These are phyloP conservation scores for Eutrema yunnanense DNA, from an alignment of 345 rosid species.

Conservation along the genomic window DNA sequence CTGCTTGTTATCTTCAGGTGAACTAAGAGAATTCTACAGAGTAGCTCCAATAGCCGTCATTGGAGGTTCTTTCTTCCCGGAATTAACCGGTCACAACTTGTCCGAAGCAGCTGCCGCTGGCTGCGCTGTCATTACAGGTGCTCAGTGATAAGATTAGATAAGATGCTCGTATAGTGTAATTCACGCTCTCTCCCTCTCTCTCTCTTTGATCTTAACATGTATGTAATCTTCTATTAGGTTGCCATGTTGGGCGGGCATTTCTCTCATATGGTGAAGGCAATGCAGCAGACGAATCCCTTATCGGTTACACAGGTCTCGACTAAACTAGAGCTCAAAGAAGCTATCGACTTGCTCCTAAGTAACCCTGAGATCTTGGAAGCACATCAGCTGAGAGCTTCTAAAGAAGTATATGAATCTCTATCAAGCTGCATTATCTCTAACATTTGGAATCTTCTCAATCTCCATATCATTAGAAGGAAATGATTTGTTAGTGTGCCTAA, in stretches of 20 bases:
- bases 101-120: slow-evolving; percentile 97
- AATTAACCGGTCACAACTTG: slow-evolving; percentile 78
- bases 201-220: neutral
- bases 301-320: slow-evolving; percentile 61
- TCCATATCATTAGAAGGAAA: slow-evolving; percentile 35
- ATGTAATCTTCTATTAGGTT: slow-evolving; percentile 39
- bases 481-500: slow-evolving; percentile 6
- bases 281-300: slow-evolving; percentile 58
- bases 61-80: slow-evolving; percentile 82
- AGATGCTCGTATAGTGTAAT: neutral
- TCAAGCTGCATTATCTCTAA: slow-evolving; percentile 51
- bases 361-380: slow-evolving; percentile 49
- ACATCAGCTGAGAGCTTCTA: slow-evolving; percentile 48
- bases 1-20: slow-evolving; percentile 49
- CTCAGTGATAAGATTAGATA: neutral
- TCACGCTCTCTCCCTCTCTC: neutral
- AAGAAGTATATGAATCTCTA: slow-evolving; percentile 50
- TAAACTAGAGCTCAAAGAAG: slow-evolving; percentile 52
- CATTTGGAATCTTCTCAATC: slow-evolving; percentile 54
- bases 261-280: slow-evolving; percentile 68
- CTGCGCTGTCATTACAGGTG: slow-evolving; percentile 89
- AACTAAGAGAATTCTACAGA: slow-evolving; percentile 60
- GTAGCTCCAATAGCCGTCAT: slow-evolving; percentile 74
- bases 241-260: slow-evolving; percentile 89
- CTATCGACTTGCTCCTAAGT: slow-evolving; percentile 46